Base-by-base conservation (phyloP, 495 filamentous ascomycete species). In the Annulohypoxylon stygium region DNA sequence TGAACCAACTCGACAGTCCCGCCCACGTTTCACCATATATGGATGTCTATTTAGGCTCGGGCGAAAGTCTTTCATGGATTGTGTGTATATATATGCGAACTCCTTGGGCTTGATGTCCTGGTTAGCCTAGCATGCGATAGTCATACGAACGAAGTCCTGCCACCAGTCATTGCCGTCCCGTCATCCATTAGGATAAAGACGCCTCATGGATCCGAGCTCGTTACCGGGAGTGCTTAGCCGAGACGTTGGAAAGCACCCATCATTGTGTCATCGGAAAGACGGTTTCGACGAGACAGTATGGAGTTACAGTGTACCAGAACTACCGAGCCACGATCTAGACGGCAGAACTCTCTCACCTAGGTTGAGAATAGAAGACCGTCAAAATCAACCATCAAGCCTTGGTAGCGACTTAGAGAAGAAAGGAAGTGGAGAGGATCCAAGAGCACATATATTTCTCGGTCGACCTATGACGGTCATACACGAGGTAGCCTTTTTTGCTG, bases 401-500 rank as follows among this genome's bases (percentile, higher is more conserved):
- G 51, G 51, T 14, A 73, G 74, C 55, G 77, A 78, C 37, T 34
- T 73, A 45, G 77, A 78, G 41, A 74, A 59, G 65, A 78, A 68
- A 47, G 61, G 47, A 8, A 36, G 18, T 23, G 36, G 43, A 39
- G 61, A 51, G 20, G 63, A 72, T 55, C 72, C 70, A 26, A 73
- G 77, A 39, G 57, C 69, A 1, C 70, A 68, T 26, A 61, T 78
- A 12, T 78, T 78, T 54, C 70, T 78, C 23, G 65, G 67, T 23
- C 66, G 55, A 36, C 77, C 77, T 16, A 78, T 78, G 77, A 69
- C 71, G 14, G 54, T 75, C 16, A n/a, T 54, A 43, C 75, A 74
- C 51, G 77, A 78, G 57, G n/a, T 73, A 39, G 75, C 72, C 4
- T 78, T 78, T 67, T 77, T 78, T 54, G 53, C 39, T 23, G 62